These are phyloP conservation scores for Apocynum venetum DNA, from an alignment of 257 asterid species.

Conservation along the genomic window DNA sequence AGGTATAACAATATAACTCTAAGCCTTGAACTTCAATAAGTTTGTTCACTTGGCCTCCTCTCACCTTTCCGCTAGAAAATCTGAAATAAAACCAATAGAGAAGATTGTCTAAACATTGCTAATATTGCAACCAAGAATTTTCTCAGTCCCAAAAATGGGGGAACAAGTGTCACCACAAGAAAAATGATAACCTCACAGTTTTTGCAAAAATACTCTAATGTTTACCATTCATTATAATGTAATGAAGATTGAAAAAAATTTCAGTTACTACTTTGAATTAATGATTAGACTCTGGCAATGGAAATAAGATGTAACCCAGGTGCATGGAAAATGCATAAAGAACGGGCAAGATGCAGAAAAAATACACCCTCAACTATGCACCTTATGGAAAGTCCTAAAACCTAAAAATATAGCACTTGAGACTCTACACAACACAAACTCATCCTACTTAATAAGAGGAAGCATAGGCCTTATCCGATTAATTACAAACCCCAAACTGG, in stretches of 20 bases:
- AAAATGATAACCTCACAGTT: not conserved
- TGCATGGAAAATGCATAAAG: not conserved
- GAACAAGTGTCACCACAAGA: not conserved
- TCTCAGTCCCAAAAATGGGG: not conserved
- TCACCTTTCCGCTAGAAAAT: constrained; percentile 51
- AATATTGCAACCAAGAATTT: not conserved
- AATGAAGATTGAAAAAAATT: not conserved
- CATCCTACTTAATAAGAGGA: not conserved
- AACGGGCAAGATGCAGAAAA: not conserved
- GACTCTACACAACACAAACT: not conserved
- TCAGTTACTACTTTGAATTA: not conserved
- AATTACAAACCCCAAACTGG: not conserved
- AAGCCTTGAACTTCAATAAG: constrained; percentile 69
- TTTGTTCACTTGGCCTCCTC: constrained; percentile 87
- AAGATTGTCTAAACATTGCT: not conserved
- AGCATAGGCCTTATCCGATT: not conserved
- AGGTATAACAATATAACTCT: constrained; percentile 63
- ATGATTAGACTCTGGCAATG: not conserved
- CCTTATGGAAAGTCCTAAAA: not conserved
- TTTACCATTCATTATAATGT: not conserved
- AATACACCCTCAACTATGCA: not conserved
- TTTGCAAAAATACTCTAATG: not conserved
- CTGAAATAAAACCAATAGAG: constrained; percentile 32
- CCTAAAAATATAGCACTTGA: not conserved
- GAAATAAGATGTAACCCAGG: not conserved